Conservation (phyloP, 2,329 filamentous ascomycete genomes). For the Exophiala bonariae region DNA sequence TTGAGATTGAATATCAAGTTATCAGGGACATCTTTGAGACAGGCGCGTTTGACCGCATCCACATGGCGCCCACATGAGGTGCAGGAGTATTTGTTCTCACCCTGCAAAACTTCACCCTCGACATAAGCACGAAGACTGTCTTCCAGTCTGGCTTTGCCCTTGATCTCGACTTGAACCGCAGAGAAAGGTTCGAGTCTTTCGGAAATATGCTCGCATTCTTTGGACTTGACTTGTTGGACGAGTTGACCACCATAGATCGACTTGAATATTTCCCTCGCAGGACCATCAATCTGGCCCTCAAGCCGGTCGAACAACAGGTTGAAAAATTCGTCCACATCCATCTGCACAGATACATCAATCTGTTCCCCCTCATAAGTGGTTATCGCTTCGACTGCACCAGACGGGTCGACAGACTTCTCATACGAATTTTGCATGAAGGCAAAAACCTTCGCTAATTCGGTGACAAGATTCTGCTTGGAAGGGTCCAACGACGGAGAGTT, state of each 20-base stretch:
- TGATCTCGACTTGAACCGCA: conserved; percentile 93
- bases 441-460: conserved; percentile 79
- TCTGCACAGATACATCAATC: conserved; percentile 87
- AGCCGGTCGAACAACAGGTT: conserved; percentile 89
- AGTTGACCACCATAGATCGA: conserved; percentile 89
- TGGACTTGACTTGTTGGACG: conserved; percentile 92
- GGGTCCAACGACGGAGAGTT: conserved; percentile 54
- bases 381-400: conserved; percentile 70
- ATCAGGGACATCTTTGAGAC: conserved; percentile 87
- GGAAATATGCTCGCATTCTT: conserved; percentile 91
- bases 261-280: conserved; percentile 72
- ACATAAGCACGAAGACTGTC: conserved; percentile 95
- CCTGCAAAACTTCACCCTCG: conserved; percentile 93
- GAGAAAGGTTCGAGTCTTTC: conserved; percentile 88
- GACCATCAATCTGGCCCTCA: conserved; percentile 74
- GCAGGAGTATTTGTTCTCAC: conserved; percentile 98
- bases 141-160: conserved; percentile 78
- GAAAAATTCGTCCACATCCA: conserved; percentile 98
- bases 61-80: conserved; percentile 85
- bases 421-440: conserved; percentile 81
- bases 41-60: conserved; percentile 89
- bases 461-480: conserved; percentile 66
- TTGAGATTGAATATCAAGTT: conserved; percentile 93
- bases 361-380: conserved; percentile 77
- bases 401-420: conserved; percentile 71